Percentiles rank a stretch among this genome's conserved stretches.
phyloP scores from a whole-genome alignment of 331 rosid species.

The Malus hybrid region DNA sequence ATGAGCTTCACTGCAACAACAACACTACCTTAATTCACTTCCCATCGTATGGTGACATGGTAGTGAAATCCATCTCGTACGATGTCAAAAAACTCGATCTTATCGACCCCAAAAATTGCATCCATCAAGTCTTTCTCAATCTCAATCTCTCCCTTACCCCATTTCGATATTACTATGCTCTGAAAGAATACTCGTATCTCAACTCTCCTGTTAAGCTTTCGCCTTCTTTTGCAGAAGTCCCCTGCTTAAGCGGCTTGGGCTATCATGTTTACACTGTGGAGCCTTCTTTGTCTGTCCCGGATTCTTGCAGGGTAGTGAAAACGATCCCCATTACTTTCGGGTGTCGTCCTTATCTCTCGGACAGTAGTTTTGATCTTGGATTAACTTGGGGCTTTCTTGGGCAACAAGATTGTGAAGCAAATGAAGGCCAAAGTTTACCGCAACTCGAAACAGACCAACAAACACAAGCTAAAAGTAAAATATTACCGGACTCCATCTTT shows the following conservation, averaged over 20 bases:
- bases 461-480: no score
- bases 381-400: conserved; percentile 39
- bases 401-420: no score
- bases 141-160: conserved; percentile 61
- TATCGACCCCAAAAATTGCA: conserved; percentile 54
- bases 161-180: conserved; percentile 39
- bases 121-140: conserved; percentile 56
- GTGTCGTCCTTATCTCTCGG: conserved; percentile 65
- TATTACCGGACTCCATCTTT: no score
- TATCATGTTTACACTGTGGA: conserved; percentile 57
- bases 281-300: conserved; percentile 37
- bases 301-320: conserved; percentile 42
- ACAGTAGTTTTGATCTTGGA: conserved; percentile 55
- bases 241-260: conserved; percentile 47
- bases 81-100: conserved; percentile 47
- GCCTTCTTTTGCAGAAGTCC: conserved; percentile 33
- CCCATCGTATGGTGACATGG: conserved; percentile 46
- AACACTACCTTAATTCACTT: conserved; percentile 58
- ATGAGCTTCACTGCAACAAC: conserved; percentile 33
- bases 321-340: conserved; percentile 63
- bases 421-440: no score
- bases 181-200: conserved; percentile 44
- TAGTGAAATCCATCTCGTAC: conserved; percentile 68
- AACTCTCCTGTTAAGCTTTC: conserved; percentile 44
- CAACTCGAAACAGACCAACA: no score